Conservation (phyloP, 2,329 filamentous ascomycete species). For the Nemania diffusa region DNA sequence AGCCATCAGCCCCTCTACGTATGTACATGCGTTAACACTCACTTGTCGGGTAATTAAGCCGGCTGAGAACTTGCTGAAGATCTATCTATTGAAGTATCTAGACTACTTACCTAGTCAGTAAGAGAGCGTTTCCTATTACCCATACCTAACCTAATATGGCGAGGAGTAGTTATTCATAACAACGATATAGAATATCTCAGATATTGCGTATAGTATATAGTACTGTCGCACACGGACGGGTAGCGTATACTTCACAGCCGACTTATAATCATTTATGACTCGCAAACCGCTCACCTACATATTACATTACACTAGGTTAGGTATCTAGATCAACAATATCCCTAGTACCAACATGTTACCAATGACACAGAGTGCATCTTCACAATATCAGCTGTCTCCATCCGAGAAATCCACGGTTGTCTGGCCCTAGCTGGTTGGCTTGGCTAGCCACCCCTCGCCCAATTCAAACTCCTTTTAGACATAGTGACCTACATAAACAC, state of each 20-base stretch:
- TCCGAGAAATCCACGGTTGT: neutral
- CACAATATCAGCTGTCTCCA: neutral
- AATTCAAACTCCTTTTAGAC: neutral
- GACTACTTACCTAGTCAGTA: no score
- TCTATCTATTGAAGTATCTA: no score
- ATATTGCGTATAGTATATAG: neutral
- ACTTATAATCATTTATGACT: neutral
- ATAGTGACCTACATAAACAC: neutral
- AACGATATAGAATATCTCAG: no score
- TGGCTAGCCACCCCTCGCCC: neutral
- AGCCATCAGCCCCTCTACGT: neutral
- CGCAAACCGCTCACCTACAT: neutral
- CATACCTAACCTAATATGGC: no score
- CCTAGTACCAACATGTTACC: no score
- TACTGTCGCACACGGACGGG: neutral
- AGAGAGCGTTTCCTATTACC: no score
- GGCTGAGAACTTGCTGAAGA: neutral
- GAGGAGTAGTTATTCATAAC: neutral
- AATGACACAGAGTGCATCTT: neutral
- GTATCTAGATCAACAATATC: neutral
- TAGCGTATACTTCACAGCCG: neutral
- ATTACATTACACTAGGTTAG: neutral
- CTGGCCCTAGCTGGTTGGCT: neutral
- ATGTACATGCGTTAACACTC: neutral
- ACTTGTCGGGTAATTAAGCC: slow-evolving; percentile 3